Conservation (phyloP, 2,329 filamentous ascomycete species). For the Fusarium mangiferae region DNA sequence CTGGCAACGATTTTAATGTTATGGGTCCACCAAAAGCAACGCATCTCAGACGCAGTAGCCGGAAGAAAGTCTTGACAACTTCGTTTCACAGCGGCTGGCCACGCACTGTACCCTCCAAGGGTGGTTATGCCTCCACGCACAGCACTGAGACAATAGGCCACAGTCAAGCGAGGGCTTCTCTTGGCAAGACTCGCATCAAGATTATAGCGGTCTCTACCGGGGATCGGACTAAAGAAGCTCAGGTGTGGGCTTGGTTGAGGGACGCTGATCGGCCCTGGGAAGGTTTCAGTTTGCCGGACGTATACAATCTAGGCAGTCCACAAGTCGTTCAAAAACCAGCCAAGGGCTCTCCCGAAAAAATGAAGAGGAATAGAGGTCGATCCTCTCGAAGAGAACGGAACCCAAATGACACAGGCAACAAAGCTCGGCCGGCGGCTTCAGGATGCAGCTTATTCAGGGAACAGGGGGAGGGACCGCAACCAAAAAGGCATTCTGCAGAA, state of each 20-base stretch:
- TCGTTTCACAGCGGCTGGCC: not conserved
- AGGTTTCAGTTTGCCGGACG: not conserved
- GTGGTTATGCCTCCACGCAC: not conserved
- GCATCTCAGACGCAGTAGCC: not conserved
- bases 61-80: not conserved
- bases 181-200: not conserved
- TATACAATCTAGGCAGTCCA: not conserved
- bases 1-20: not conserved
- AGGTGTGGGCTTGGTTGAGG: constrained; percentile 10
- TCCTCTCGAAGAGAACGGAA: not conserved
- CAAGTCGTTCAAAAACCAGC: not conserved
- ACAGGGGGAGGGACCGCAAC: not conserved
- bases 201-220: not conserved
- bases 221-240: not conserved
- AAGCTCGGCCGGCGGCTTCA: not conserved
- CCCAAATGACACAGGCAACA: not conserved
- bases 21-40: constrained; percentile 2
- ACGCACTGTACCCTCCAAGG: not conserved
- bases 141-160: not conserved
- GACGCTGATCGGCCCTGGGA: constrained; percentile 20
- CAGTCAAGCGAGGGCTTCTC: not conserved
- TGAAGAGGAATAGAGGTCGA: not conserved
- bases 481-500: not conserved
- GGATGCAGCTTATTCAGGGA: not conserved
- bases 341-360: not conserved